A percentile compares a stretch with the other conserved stretches of the same genome.
Evolutionary conservation across 2,329 filamentous ascomycete species (phyloP).

Genomic region (Metarhizium album): DNA sequence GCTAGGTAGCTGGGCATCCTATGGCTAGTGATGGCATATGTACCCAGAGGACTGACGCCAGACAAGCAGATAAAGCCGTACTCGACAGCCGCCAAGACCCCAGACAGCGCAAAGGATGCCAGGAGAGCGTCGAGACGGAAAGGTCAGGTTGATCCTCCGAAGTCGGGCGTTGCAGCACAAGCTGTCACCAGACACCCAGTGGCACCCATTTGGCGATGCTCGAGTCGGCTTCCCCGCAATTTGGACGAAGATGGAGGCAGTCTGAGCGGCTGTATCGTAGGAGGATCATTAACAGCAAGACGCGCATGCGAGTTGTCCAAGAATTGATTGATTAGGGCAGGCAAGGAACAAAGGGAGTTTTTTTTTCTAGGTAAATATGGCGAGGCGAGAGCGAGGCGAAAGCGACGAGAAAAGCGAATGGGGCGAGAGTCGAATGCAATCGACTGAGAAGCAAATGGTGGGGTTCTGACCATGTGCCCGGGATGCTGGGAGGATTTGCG

Average conservation of each 20-base stretch:
- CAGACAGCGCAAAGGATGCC: not conserved
- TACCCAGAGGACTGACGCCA: not conserved
- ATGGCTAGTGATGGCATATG: not conserved
- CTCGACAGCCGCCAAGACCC: not conserved
- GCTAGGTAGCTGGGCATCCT: not conserved
- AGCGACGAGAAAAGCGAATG: too few relatives aligned
- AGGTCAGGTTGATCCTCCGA: not conserved
- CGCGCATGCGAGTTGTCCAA: not conserved
- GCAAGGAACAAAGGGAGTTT: not conserved
- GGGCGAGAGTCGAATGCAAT: not conserved
- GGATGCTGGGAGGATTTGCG: conserved; percentile 3
- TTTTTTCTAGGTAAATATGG: conserved; percentile 1
- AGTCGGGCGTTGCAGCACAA: not conserved
- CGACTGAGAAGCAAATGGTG: conserved; percentile 1
- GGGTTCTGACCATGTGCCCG: conserved; percentile 1
- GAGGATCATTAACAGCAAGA: not conserved
- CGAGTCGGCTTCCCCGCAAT: conserved; percentile 1
- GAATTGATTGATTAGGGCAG: not conserved
- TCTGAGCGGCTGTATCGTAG: not conserved
- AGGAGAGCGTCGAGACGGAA: too few relatives aligned
- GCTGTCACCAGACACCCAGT: conserved; percentile 1
- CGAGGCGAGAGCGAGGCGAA: too few relatives aligned
- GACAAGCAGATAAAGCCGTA: not conserved
- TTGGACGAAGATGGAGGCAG: not conserved
- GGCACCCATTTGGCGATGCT: conserved; percentile 4